Conservation (phyloP, 1,284 basidiomycete genomes). For the Golubevia pallescens region DNA sequence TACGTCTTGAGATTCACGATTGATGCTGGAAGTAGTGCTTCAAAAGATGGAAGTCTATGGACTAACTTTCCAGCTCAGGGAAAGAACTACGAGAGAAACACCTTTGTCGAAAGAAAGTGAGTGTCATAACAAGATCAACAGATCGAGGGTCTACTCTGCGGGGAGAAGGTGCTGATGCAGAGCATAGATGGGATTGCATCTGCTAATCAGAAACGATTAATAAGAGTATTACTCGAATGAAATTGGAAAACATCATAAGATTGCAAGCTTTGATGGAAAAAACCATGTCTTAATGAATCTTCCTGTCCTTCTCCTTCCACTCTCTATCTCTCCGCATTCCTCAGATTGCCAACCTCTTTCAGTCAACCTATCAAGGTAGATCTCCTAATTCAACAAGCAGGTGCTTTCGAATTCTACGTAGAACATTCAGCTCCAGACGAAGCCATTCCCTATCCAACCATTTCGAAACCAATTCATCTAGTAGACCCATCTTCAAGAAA, state of each 20-base stretch:
- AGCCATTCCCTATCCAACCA: conserved; percentile 19
- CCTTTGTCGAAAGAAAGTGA: conserved; percentile 78
- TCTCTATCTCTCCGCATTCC: no score
- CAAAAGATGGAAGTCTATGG: conserved; percentile 73
- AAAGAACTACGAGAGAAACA: conserved; percentile 78
- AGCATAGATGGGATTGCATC: no score
- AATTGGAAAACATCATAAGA: no score
- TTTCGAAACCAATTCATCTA: conserved; percentile 10
- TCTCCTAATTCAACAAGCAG: conserved; percentile 31
- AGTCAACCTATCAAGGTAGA: conserved; percentile 28
- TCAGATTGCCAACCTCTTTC: conserved; percentile 17
- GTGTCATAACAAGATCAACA: conserved; percentile 40
- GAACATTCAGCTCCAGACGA: conserved; percentile 36
- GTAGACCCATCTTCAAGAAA: conserved; percentile 13
- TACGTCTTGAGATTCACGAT: conserved; percentile 47
- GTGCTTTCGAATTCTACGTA: conserved; percentile 55
- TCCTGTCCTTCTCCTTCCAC: conserved; percentile 6
- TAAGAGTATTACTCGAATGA: no score
- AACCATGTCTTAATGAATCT: no score
- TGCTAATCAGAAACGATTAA: no score
- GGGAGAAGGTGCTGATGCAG: no score
- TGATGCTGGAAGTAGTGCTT: conserved; percentile 39
- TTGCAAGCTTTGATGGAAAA: no score
- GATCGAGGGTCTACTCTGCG: no score
- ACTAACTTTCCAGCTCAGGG: conserved; percentile 94